Evolutionary conservation across 176 grass and related monocot genomes (phyloP).

Genomic region (Calamus simplicifolius): DNA sequence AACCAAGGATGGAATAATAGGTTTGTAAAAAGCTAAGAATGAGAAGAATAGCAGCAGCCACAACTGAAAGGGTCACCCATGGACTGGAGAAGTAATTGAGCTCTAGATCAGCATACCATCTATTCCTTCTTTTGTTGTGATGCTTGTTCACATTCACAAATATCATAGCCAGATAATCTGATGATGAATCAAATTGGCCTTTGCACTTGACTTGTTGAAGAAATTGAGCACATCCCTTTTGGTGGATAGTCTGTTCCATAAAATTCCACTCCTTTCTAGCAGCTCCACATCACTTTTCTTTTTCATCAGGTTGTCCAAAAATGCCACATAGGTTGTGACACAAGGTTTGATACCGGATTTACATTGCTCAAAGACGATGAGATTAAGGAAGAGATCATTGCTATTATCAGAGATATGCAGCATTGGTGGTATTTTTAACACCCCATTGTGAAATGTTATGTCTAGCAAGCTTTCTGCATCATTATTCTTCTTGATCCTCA

Average conservation of each 20-base stretch:
- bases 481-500: slow-evolving; percentile 18
- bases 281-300: slow-evolving; percentile 28
- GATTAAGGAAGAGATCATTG: slow-evolving; percentile 28
- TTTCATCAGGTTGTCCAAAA: slow-evolving; percentile 35
- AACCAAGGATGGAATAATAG: no score
- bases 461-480: slow-evolving; percentile 10
- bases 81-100: slow-evolving; percentile 45
- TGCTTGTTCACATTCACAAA: slow-evolving; percentile 14
- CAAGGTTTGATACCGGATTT: slow-evolving; percentile 25
- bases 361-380: slow-evolving; percentile 39
- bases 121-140: slow-evolving; percentile 1
- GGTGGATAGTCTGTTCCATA: slow-evolving; percentile 10
- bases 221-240: slow-evolving; percentile 25
- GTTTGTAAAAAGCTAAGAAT: neutral
- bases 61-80: slow-evolving; percentile 37
- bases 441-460: slow-evolving; percentile 35
- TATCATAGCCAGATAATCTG: slow-evolving; percentile 26
- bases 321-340: slow-evolving; percentile 22
- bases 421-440: slow-evolving; percentile 28
- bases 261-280: slow-evolving; percentile 26
- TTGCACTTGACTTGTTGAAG: slow-evolving; percentile 27
- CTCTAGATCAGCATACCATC: slow-evolving; percentile 26
- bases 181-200: slow-evolving; percentile 23
- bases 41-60: slow-evolving; percentile 23
- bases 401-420: slow-evolving; percentile 34